A percentile compares a stretch with the other conserved stretches of the same genome.
Conservation (phyloP, 345 rosid genomes). For the Melastoma malabathricum region DNA sequence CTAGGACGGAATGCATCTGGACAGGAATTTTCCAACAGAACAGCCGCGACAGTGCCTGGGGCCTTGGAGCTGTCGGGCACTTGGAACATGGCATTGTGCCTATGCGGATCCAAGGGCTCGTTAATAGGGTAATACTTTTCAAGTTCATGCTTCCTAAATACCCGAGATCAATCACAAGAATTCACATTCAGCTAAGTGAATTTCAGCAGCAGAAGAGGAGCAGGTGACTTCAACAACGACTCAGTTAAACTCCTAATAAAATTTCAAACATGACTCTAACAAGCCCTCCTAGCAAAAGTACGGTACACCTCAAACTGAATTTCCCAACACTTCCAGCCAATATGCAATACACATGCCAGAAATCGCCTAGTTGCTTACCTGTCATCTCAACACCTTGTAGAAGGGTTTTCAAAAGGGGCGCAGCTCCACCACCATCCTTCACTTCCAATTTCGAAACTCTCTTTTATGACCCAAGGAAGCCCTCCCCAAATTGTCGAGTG, state of each 20-base stretch:
- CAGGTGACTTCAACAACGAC: no score
- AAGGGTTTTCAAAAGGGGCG: conserved; percentile 57
- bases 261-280: no score
- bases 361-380: conserved; percentile 65
- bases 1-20: no score
- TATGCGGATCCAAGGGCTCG: conserved; percentile 85
- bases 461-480: conserved; percentile 86
- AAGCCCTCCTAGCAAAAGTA: no score
- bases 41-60: conserved; percentile 58
- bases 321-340: no score
- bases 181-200: no score
- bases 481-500: conserved; percentile 82
- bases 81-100: conserved; percentile 78
- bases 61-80: conserved; percentile 79
- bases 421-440: conserved; percentile 45
- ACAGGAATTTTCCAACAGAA: background rate
- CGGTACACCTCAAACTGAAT: no score
- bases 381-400: conserved; percentile 97
- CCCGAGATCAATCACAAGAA: conserved; percentile 21
- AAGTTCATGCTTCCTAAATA: conserved; percentile 61
- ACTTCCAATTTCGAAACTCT: conserved; percentile 51
- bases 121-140: conserved; percentile 65
- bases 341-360: background rate
- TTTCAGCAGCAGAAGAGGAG: no score
- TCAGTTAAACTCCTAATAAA: no score